Conservation (phyloP, 768 basidiomycete species). For the Suillus lakei region DNA sequence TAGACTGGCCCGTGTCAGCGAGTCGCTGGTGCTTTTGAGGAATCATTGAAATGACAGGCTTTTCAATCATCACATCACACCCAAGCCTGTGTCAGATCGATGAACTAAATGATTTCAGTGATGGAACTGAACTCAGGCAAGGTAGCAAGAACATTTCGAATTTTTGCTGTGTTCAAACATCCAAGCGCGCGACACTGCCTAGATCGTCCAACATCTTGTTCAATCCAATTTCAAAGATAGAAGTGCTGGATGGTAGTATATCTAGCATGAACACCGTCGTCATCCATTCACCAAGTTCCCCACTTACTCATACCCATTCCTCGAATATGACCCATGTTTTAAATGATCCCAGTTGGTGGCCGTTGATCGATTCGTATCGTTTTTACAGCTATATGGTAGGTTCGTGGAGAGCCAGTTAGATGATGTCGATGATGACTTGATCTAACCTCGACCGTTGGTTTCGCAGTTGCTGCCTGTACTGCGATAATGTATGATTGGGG, state of each 20-base stretch:
- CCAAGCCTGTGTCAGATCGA: too few species aligned
- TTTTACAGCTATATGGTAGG: conserved; percentile 2
- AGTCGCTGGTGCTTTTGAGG: too few species aligned
- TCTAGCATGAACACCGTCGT: not conserved
- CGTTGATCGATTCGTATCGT: not conserved
- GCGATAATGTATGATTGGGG: not conserved
- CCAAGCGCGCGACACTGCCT: too few species aligned
- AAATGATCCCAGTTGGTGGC: not conserved
- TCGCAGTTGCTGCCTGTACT: not conserved
- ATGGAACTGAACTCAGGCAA: too few species aligned
- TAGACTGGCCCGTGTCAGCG: too few species aligned
- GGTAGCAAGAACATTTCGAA: too few species aligned
- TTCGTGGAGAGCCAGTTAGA: not conserved
- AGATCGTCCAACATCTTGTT: too few species aligned
- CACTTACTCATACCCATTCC: not conserved
- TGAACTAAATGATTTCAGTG: too few species aligned
- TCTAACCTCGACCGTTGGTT: not conserved
- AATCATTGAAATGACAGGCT: too few species aligned
- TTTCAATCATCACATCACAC: too few species aligned
- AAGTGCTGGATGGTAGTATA: not conserved
- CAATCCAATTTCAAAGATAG: not conserved
- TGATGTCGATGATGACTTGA: not conserved
- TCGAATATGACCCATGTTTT: not conserved
- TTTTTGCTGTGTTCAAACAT: too few species aligned
- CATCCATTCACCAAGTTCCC: not conserved